Evolutionary conservation across 2,329 filamentous ascomycete genomes (phyloP), one percentile per base, ranked within the genome.

Genomic region (Fusarium bactridioides): DNA sequence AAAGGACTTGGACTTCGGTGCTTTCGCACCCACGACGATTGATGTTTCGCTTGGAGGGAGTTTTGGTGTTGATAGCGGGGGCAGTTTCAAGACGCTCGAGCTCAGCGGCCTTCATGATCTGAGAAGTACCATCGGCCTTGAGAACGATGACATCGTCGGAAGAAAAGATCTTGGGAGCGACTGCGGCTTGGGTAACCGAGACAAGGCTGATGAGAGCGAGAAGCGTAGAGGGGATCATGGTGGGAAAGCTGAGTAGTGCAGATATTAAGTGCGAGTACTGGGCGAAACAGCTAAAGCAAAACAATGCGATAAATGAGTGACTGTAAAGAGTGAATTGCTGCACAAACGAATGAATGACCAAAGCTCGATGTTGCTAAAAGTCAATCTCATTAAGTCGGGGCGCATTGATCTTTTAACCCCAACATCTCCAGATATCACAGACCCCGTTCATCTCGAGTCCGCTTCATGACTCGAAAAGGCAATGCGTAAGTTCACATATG

Each of bases 91-190:
- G 74, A 27, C 35, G 33, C 2, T 76, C 40, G 9, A 76, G 55
- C 10, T 76, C 74, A 23, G 69, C 38, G 8, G 61, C 72, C 18
- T 76, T 76, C 66, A 76, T 76, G 72, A 76, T 35, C 16, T 64
- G 43, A 2, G 62, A 64, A 10, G 69, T 69, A 5, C 74, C 74
- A 21, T 76, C 74, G 1, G 54, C 58, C 15, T 62, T 64, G n/a
- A 76, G 61, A 25, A 76, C 64, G 15, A 76, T 73, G 25, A 76
- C 48, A 35, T 76, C 69, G 61, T 76, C 74, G 7, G 57, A 25
- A 0, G 69, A 50, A 3, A 76, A 72, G 1, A 61, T 51, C 7
- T 57, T 60, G 10, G 59, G 68, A 7, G 69, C 37, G 1, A 54
- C 62, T 7, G 69, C 71, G 10, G 74, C 74, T n/a, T 56, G 59